phyloP scores from a whole-genome alignment of 2,329 filamentous ascomycete species.

The Cercospora brassicicola region DNA sequence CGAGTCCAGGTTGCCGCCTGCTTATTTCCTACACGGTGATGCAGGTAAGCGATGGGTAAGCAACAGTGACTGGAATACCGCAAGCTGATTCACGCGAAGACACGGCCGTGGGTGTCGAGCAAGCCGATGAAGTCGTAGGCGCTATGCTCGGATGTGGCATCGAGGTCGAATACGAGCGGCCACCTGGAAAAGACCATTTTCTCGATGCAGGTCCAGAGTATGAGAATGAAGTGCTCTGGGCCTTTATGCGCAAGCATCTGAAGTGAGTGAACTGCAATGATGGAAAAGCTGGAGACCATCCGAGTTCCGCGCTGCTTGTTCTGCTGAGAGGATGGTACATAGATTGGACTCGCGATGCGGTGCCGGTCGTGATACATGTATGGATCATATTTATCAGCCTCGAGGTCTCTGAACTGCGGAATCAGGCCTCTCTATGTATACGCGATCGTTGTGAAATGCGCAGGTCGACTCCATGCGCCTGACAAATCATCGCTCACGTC shows the following conservation, averaged over 20 bases:
- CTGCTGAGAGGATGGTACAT: neutral
- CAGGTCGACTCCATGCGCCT: neutral
- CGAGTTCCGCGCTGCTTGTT: neutral
- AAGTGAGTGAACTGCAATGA: conserved; percentile 10
- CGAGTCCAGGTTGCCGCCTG: conserved; percentile 26
- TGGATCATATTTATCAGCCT: neutral
- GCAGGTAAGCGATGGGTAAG: conserved; percentile 24
- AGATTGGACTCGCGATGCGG: neutral
- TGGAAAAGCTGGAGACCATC: no score
- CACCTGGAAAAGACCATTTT: conserved; percentile 33
- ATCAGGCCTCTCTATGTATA: neutral
- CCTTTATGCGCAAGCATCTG: conserved; percentile 34
- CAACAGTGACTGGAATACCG: neutral
- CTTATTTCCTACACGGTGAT: conserved; percentile 37
- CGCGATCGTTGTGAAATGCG: neutral
- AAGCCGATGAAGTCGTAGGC: conserved; percentile 36
- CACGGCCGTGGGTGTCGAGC: conserved; percentile 34
- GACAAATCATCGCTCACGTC: neutral
- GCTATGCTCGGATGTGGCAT: conserved; percentile 32
- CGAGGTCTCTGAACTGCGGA: neutral
- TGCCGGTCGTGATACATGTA: neutral
- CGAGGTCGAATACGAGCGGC: conserved; percentile 32
- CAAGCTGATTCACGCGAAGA: conserved; percentile 14
- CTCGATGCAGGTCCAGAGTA: conserved; percentile 31
- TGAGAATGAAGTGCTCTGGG: conserved; percentile 33